A percentile compares a stretch with the other conserved stretches of the same genome.
phyloP scores from a whole-genome alignment of 805 yeast species.

The Kazachstania taianensis region DNA sequence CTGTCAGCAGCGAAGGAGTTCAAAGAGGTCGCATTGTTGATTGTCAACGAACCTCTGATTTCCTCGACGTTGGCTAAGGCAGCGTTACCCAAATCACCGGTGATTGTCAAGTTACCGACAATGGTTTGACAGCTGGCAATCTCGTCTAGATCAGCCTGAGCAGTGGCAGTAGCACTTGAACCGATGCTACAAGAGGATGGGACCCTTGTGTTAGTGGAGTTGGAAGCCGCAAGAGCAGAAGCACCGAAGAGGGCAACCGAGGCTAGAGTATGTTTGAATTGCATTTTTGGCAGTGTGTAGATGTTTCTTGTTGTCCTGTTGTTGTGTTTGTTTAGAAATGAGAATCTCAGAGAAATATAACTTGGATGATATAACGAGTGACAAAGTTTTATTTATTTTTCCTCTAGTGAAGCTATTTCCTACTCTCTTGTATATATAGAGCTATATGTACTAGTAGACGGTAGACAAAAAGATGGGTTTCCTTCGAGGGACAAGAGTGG shows the following conservation, averaged over 20 bases:
- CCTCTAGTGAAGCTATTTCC: no score
- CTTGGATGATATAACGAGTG: no score
- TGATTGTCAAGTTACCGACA: constrained; percentile 65
- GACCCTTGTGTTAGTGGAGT: constrained; percentile 22
- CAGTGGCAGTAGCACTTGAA: constrained; percentile 58
- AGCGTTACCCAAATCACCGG: constrained; percentile 54
- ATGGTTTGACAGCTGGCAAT: constrained; percentile 68
- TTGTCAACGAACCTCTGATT: constrained; percentile 64
- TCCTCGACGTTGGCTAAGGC: constrained; percentile 66
- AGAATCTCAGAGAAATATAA: no score
- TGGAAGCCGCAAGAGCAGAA: constrained; percentile 26
- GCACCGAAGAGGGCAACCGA: constrained; percentile 42
- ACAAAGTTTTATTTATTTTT: no score
- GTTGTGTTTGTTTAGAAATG: no score
- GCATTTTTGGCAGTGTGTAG: constrained; percentile 31
- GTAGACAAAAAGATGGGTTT: no score
- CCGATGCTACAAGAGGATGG: constrained; percentile 59
- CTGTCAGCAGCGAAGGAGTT: constrained; percentile 65
- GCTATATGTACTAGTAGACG: no score
- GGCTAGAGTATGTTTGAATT: constrained; percentile 41
- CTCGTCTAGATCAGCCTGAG: constrained; percentile 67
- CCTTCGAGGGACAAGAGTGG: no score
- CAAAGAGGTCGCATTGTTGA: constrained; percentile 57
- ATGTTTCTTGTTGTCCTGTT: no score
- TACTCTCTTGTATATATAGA: no score